Evolutionary conservation across 768 basidiomycete genomes (phyloP), one percentile per base, ranked within the genome.

Genomic region (Termitomyces sp.): DNA sequence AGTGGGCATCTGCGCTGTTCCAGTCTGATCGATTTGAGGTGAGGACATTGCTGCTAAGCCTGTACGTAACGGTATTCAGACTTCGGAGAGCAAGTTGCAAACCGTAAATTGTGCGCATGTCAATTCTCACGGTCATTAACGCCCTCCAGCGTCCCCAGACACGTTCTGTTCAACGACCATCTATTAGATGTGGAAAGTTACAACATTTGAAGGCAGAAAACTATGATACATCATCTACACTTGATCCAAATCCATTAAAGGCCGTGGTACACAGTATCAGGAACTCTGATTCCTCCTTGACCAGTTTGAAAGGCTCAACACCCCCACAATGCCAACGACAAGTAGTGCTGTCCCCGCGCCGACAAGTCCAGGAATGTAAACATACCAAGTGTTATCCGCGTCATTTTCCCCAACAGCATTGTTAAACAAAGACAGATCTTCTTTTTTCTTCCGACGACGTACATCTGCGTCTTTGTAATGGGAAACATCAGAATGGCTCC

Each of bases 261-360:
- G 15, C 51, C 27, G 56, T 16, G 24, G 37, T 49, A 41, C 33
- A 30, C 13, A 45, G 48, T 37, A 20, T 68, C 66, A 86, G 59
- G 83, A 84, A 9, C 83, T 80, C 67, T 88, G 86, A 64, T 81
- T 87, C 62, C 86, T 78, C 70, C 86, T 79, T 64, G 86, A 87
- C 76, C 81, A 83, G 18, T 74, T 79, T 5, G 89, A 89, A 68
- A 93, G 83, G 61, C 89, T 89, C 63, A 93, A 71, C 6, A 87
- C 87, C 3, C 90, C 89, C 22, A 92, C 85, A 37, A 89, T 86
- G 0, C 88, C 88, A 22, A 90, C 86, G 22, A 91, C 87, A 45
- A 91, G 77, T 57, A 93, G 67, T 46, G 91, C 91, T 22, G 90
- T 91, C n/a, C 90, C 91, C 27, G 90, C 91, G 9, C 91, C 91